Conservation (phyloP, 257 asterid genomes). For the Parsonsia alboflavescens region DNA sequence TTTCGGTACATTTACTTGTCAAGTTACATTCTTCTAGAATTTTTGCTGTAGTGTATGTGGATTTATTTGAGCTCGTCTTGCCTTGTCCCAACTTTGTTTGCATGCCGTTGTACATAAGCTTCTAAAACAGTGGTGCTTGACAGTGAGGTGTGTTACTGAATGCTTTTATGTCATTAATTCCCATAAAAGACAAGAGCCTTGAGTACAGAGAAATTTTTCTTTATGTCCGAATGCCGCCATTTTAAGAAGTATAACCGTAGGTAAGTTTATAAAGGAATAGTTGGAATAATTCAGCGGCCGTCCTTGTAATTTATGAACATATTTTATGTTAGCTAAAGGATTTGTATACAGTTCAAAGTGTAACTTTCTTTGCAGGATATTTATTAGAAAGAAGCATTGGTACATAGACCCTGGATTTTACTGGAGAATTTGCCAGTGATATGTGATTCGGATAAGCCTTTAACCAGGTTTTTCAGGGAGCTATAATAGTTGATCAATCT, state of each 20-base stretch:
- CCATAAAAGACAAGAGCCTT: not conserved
- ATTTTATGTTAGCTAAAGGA: not conserved
- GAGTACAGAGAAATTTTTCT: not conserved
- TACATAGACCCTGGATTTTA: not conserved
- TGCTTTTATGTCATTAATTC: not conserved
- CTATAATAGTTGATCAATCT: constrained; percentile 26
- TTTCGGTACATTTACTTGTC: constrained; percentile 22
- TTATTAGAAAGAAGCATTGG: not conserved
- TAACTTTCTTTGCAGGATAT: not conserved
- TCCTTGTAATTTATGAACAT: not conserved
- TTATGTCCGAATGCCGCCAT: not conserved
- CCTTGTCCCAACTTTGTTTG: not conserved
- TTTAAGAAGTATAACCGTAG: not conserved
- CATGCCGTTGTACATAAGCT: not conserved
- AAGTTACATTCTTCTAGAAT: not conserved
- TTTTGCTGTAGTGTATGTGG: not conserved
- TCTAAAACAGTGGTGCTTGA: not conserved
- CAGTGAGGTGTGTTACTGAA: no score
- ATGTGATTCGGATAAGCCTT: not conserved
- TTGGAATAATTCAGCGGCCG: not conserved
- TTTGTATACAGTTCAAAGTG: not conserved
- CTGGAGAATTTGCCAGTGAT: not conserved
- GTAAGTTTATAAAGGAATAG: not conserved
- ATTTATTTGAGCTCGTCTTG: not conserved
- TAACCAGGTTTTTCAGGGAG: constrained; percentile 19